Conservation (phyloP, 805 yeast species). For the Spathaspora arborariae region DNA sequence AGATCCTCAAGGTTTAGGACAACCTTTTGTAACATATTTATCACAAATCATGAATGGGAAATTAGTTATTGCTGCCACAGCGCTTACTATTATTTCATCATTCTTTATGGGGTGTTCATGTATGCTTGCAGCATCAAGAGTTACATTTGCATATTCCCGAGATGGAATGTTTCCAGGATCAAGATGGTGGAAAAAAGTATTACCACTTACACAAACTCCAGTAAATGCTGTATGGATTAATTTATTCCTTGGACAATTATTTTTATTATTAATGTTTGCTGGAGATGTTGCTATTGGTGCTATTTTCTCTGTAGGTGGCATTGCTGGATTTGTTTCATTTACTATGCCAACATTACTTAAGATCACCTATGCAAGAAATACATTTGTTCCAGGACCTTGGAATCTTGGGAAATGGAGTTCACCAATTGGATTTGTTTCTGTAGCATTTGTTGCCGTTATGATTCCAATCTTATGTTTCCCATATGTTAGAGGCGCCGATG, state of each 20-base stretch:
- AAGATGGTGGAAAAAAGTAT: constrained; percentile 45
- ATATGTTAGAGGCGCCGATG: constrained; percentile 27
- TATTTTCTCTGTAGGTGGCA: constrained; percentile 70
- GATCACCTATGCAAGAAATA: constrained; percentile 49
- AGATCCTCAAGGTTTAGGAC: constrained; percentile 49
- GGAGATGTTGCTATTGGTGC: constrained; percentile 67
- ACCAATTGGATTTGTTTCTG: constrained; percentile 47
- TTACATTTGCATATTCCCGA: constrained; percentile 63
- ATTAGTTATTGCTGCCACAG: constrained; percentile 32
- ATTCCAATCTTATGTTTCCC: constrained; percentile 62
- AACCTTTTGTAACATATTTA: constrained; percentile 56
- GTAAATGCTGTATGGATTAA: constrained; percentile 62
- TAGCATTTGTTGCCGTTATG: constrained; percentile 51
- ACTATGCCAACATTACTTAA: constrained; percentile 59
- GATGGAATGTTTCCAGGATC: constrained; percentile 66
- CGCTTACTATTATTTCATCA: constrained; percentile 37
- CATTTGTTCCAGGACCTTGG: constrained; percentile 66
- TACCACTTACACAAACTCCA: constrained; percentile 54
- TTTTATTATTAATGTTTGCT: constrained; percentile 56
- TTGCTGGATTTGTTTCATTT: constrained; percentile 64
- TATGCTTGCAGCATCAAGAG: constrained; percentile 64
- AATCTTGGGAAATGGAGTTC: constrained; percentile 50
- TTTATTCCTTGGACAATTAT: constrained; percentile 49
- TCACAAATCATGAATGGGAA: constrained; percentile 44
- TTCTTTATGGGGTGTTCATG: constrained; percentile 42